phyloP scores from a whole-genome alignment of 2,329 filamentous ascomycete species.

The Coniochaeta ligniaria region DNA sequence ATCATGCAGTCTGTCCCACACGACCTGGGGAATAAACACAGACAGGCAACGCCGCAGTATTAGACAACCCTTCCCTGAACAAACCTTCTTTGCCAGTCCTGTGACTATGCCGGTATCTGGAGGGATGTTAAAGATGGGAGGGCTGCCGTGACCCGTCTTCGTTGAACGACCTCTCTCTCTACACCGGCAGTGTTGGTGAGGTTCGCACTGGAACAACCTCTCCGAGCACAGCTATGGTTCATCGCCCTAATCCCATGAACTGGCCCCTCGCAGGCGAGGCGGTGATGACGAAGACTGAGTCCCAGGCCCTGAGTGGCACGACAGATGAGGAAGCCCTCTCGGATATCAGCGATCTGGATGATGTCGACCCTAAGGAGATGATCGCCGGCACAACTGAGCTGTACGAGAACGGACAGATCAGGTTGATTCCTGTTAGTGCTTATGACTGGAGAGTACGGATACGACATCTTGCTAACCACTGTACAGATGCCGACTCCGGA shows the following conservation, averaged over 20 bases:
- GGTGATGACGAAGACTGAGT: neutral
- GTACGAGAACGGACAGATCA: constrained; percentile 13
- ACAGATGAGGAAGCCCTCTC: neutral
- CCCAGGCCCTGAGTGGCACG: neutral
- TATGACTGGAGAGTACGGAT: neutral
- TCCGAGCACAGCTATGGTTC: constrained; percentile 3
- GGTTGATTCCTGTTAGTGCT: constrained; percentile 13
- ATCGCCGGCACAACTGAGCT: constrained; percentile 13
- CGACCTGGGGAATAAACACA: no score
- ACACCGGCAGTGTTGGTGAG: neutral
- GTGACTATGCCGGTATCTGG: no score
- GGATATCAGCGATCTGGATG: neutral
- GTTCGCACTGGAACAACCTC: neutral
- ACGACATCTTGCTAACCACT: neutral
- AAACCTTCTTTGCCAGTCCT: no score
- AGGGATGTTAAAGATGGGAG: neutral
- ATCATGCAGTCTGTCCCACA: neutral
- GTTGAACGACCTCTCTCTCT: neutral
- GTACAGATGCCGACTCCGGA: constrained; percentile 19
- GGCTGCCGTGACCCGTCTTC: neutral
- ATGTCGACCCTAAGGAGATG: constrained; percentile 2
- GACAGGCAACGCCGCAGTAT: no score
- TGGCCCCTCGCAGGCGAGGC: neutral
- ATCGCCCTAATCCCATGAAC: constrained; percentile 2
- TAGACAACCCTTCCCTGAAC: no score